Percentiles rank a stretch among this genome's conserved stretches.
phyloP scores from a whole-genome alignment of 2,329 filamentous ascomycete genomes.

The Tolypocladium endophyticum region DNA sequence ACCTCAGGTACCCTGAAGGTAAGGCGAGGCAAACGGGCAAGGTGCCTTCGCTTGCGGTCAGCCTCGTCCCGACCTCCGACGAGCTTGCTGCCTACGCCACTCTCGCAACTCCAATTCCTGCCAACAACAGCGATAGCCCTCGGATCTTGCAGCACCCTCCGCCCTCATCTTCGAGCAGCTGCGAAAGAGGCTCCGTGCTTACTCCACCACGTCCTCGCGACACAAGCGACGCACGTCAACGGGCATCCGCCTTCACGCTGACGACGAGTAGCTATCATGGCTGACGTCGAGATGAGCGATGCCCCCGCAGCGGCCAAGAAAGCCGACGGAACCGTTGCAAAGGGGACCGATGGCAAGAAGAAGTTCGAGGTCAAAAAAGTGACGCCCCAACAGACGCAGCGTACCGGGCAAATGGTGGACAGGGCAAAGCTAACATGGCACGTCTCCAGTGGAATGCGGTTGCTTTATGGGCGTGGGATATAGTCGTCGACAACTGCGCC shows the following conservation, averaged over 20 bases:
- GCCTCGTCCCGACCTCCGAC: neutral
- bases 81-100: neutral
- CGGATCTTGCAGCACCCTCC: neutral
- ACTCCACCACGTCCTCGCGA: neutral
- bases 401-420: neutral
- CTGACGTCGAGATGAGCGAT: slow-evolving; percentile 95
- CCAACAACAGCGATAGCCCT: neutral
- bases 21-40: too few relatives aligned
- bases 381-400: slow-evolving; percentile 8
- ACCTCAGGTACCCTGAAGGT: too few relatives aligned
- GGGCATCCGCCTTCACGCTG: neutral
- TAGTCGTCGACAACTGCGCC: slow-evolving; percentile 97
- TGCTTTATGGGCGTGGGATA: slow-evolving; percentile 98
- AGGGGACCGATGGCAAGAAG: slow-evolving; percentile 65
- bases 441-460: slow-evolving; percentile 84
- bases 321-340: slow-evolving; percentile 35
- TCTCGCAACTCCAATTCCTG: neutral
- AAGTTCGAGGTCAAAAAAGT: slow-evolving; percentile 99
- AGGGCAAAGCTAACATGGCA: slow-evolving; percentile 1
- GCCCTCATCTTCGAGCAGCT: neutral
- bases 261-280: slow-evolving; percentile 46
- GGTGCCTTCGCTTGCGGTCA: neutral
- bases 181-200: neutral
- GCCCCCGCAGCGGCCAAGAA: slow-evolving; percentile 54
- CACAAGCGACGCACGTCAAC: neutral